phyloP scores from a whole-genome alignment of 805 yeast species.

The Cyberlindnera japonica region DNA sequence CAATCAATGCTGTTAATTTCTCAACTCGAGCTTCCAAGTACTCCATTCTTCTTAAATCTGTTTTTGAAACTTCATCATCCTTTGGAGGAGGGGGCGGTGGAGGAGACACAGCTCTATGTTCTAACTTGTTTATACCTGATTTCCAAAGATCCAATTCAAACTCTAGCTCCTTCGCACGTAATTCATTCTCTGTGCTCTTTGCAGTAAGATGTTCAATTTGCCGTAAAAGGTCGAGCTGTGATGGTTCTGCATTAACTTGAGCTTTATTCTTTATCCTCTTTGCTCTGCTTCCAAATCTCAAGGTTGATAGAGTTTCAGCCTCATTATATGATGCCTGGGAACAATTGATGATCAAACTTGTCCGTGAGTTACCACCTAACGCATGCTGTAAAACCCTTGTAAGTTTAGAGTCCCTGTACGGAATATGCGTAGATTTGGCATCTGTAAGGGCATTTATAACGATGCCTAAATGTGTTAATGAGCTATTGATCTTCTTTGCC shows the following conservation, averaged over 20 bases:
- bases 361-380: constrained; percentile 78
- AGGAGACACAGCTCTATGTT: background rate
- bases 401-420: constrained; percentile 74
- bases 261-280: constrained; percentile 64
- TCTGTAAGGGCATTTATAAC: constrained; percentile 79
- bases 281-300: constrained; percentile 73
- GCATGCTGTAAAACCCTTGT: constrained; percentile 78
- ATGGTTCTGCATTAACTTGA: constrained; percentile 44
- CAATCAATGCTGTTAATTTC: constrained; percentile 16
- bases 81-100: constrained; percentile 13
- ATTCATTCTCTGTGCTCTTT: constrained; percentile 17
- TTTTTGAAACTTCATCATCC: background rate
- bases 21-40: constrained; percentile 13
- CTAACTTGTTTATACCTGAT: constrained; percentile 15
- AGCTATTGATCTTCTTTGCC: constrained; percentile 77
- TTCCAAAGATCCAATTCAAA: constrained; percentile 26
- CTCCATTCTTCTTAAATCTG: constrained; percentile 3
- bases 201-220: constrained; percentile 22
- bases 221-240: constrained; percentile 20
- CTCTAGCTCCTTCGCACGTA: constrained; percentile 17
- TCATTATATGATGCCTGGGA: constrained; percentile 58
- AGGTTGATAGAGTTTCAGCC: constrained; percentile 63
- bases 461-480: constrained; percentile 73
- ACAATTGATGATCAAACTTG: constrained; percentile 69
- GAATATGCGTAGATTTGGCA: constrained; percentile 58